These are phyloP conservation scores for Didymella keratinophila DNA, from an alignment of 2,329 filamentous ascomycete species.

Conservation along the genomic window DNA sequence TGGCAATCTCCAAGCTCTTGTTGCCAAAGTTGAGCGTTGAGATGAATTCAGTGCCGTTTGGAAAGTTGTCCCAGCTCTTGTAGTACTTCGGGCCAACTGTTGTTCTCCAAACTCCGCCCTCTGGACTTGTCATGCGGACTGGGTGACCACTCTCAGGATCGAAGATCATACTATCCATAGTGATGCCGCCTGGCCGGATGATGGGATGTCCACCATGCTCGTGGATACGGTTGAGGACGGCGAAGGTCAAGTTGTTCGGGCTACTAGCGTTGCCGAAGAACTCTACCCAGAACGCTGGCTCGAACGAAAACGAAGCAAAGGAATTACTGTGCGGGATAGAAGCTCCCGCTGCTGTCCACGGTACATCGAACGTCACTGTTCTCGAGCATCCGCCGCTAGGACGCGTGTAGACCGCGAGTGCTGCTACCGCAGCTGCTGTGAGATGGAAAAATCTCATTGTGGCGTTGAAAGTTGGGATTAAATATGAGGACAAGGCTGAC, in stretches of 20 bases:
- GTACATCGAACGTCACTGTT: not conserved
- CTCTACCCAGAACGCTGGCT: not conserved
- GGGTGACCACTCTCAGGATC: not conserved
- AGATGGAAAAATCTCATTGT: not conserved
- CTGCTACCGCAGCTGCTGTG: not conserved
- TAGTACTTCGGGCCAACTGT: not conserved
- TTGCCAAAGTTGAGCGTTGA: not conserved
- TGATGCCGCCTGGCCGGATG: not conserved
- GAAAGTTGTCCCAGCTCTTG: not conserved
- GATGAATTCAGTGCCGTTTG: not conserved
- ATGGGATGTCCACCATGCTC: not conserved
- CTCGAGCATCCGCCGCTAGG: not conserved
- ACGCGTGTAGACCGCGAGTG: not conserved
- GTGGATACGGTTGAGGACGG: not conserved
- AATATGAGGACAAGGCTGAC: not conserved
- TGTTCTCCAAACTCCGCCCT: not conserved
- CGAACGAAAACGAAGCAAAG: not conserved
- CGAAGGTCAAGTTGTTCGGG: not conserved
- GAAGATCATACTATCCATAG: not conserved
- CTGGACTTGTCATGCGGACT: not conserved
- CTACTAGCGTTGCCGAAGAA: not conserved
- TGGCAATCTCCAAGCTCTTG: not conserved
- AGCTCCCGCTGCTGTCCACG: not conserved
- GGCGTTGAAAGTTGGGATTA: not conserved
- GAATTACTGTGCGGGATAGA: not conserved